Evolutionary conservation across 2,329 filamentous ascomycete genomes (phyloP), one percentile per base, ranked within the genome.

Genomic region (Venturiaceae sp.): DNA sequence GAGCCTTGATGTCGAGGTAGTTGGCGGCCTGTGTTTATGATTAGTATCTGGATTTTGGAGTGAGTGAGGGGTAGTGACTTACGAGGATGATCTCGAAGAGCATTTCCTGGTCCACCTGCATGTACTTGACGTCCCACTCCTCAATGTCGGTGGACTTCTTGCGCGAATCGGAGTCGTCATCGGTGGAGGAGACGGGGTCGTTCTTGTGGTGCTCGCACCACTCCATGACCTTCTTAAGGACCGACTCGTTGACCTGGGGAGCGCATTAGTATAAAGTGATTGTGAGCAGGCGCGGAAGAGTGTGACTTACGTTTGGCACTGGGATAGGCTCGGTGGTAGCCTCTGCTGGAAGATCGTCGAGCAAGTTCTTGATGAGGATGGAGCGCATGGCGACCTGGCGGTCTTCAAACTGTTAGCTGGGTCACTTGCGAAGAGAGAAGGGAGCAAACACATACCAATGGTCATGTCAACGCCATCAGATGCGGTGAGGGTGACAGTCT

Each of bases 61-160:
- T 50, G 13, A 39, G 16, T 19, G 21, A 14, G 39, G 36, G 21
- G 55, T 82, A 94, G 26, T 26, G 26, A 30, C 41, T 26, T 50
- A 50, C 90, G 28, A 99, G 82, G 66, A 99, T 99, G 69, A 99
- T 97, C 79, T 99, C 94, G 66, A 99, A 99, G 1, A 99, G 83
- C 94, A 99, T 97, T 77, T 99, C 94, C 71, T 99, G 94, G 72
- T 99, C 94, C 19, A 99, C 94, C 76, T 97, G 92, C 94, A 99
- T 97, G 75, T 97, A 99, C 77, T 99, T 99, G 75, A 97, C 92
- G 67, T 99, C 94, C 94, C 94, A 99, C 76, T 99, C 94, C 61
- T 97, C 94, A 64, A 99, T 99, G 67, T 99, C 94, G 52, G 94
- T 97, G 1, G 92, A 96, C 84, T 96, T 96, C 82, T 96, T 96